Evolutionary conservation across 2,329 filamentous ascomycete genomes (phyloP), one percentile per base, ranked within the genome.

Genomic region (Penicillium crustosum): DNA sequence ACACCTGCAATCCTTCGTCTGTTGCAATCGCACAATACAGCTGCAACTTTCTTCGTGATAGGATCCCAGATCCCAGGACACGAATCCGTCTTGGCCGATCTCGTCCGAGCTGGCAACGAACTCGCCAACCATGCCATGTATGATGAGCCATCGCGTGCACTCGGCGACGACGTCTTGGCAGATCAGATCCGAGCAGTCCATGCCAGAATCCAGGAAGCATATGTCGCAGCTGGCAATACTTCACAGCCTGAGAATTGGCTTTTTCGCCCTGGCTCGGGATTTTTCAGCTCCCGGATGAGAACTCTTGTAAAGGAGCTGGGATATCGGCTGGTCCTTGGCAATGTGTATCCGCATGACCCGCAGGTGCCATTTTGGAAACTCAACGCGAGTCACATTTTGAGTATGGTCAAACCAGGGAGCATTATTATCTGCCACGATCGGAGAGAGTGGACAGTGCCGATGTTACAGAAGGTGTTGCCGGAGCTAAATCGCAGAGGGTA

Each of bases 291-390:
- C 42, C 74, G 83, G 19, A 93, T 96, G 86, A 80, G 89, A 17
- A 69, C 69, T 35, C 70, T 88, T 36, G 75, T 91, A 8, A 75
- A 76, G 35, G 79, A 76, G 51, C 70, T 91, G 60, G 87, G 86
- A 4, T 93, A 91, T 73, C 80, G 82, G 49, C 80, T 94, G 51
- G 88, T 92, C n/a, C 77, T 96, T 39, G 92, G 92, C 3, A 87
- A 86, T 73, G 87, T 96, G 41, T 96, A 95, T 75, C 92, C 92
- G 6, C 91, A 96, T 77, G 92, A 96, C 76, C 87, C 92, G n/a
- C 91, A 95, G 79, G 88, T 96, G 57, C 79, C 80, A 10, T 87
- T 83, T 68, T 82, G 85, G 64, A 77, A 79, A 62, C 65, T 92
- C 52, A 96, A 96, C 75, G 88, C 90, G 8, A 81, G 79, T 63